Base-by-base conservation (phyloP, 23 red algal species). In the Gracilaria caudata region DNA sequence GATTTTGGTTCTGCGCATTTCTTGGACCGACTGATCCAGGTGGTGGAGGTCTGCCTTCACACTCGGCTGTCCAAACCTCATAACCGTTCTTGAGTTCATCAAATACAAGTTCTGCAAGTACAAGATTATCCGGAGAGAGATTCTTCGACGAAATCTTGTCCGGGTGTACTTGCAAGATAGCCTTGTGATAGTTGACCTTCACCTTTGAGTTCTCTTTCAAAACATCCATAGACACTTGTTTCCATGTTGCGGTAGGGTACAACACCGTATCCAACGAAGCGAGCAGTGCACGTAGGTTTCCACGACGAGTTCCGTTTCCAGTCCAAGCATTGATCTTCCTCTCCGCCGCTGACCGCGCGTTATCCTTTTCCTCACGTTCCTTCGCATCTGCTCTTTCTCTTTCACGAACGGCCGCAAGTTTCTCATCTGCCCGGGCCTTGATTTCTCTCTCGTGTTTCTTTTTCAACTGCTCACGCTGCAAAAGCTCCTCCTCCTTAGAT, bases 21-120 rank as follows among this genome's bases (percentile, higher is more conserved):
- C 89, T 94, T 8, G 92, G 92, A 44, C 92, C 92, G 1, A 94
- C 92, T 20, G 92, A 94, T 10, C 92, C 92, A 8, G 92, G 83
- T 80, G 94, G 89, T 73, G 86, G 80, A 13, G 88, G 89, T 63
- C 87, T 93, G 34, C 94, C 94, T 54, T 97, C 91, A 44, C 83
- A 51, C 56, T 97, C 83, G 7, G 90, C 89, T 51, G 75, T 87
- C 83, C 81, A 93, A n/a, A 93, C 90, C 51, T 97, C 94, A 64
- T 91, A 89, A 13, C 81, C 87, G 70, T 97, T 93, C 39, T 93
- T 88, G 34, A 97, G 91, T 40, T 93, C 91, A 37, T 92, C 87
- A 90, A 97, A 93, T 51, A 89, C 86, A 38, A 92, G 84, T 77
- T 97, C 94, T 3, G 94, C 82, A 10, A 97, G 73, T 57, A 97